Percentiles rank a stretch among this genome's conserved stretches.
These are phyloP conservation scores for Starmerella lactis-condensi DNA, from an alignment of 805 yeast genomes.

Conservation along the genomic window DNA sequence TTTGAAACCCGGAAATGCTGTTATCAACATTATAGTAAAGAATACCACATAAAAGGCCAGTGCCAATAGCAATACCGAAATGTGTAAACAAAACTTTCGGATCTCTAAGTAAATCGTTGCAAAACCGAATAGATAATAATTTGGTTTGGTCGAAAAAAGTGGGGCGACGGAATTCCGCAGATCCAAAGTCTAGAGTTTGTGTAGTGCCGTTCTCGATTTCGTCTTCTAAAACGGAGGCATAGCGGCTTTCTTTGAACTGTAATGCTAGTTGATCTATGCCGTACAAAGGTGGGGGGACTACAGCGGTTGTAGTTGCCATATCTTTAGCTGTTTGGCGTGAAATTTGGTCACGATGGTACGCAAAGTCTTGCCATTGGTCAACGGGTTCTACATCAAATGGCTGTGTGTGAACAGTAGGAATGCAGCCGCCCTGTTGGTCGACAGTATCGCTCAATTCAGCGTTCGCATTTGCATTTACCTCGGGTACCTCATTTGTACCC, in stretches of 20 bases:
- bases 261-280: conserved; percentile 20
- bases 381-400: conserved; percentile 14
- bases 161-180: conserved; percentile 39
- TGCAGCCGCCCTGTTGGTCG: neutral
- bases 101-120: conserved; percentile 80
- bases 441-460: neutral
- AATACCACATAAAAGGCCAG: conserved; percentile 72
- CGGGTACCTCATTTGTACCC: too few relatives aligned
- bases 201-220: conserved; percentile 13
- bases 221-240: conserved; percentile 14
- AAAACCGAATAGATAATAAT: conserved; percentile 70
- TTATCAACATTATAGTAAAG: conserved; percentile 66
- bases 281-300: conserved; percentile 8
- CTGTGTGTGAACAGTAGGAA: conserved; percentile 7
- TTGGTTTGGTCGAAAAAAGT: conserved; percentile 42
- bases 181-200: too few relatives aligned
- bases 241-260: conserved; percentile 17
- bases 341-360: conserved; percentile 14
- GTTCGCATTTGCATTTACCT: conserved; percentile 5
- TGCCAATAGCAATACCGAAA: conserved; percentile 52
- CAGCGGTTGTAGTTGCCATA: conserved; percentile 12
- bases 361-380: conserved; percentile 16
- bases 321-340: conserved; percentile 13
- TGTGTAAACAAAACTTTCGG: conserved; percentile 78
- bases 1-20: conserved; percentile 92